Conservation (phyloP, 371 early-diverging fungal species). For the Mucor irregularis region DNA sequence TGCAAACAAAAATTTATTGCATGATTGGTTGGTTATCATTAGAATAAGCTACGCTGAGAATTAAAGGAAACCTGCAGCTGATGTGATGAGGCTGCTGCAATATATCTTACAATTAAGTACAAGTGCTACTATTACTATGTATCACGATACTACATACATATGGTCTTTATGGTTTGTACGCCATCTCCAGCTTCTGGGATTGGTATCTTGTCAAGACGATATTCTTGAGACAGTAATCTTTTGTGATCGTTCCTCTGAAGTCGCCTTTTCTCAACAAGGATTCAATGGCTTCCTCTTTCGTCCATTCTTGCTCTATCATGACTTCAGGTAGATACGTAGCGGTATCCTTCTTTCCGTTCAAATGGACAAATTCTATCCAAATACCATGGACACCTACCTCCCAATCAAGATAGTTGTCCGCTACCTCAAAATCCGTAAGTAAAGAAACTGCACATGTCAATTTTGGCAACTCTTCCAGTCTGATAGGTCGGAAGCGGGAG, state of each 20-base stretch:
- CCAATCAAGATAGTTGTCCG: slow-evolving; percentile 82
- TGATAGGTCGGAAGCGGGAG: slow-evolving; percentile 81
- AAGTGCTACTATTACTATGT: too few species aligned
- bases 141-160: too few species aligned
- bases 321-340: slow-evolving; percentile 95
- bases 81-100: too few species aligned
- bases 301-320: slow-evolving; percentile 75
- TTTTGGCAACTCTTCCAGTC: slow-evolving; percentile 58
- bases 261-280: slow-evolving; percentile 88
- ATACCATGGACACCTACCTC: slow-evolving; percentile 90
- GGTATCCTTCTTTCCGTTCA: slow-evolving; percentile 55
- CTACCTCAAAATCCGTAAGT: slow-evolving; percentile 82
- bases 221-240: slow-evolving; percentile 51
- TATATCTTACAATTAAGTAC: too few species aligned
- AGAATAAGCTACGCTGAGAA: too few species aligned
- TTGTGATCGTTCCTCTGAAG: slow-evolving; percentile 61
- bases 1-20: too few species aligned
- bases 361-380: slow-evolving; percentile 79
- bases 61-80: too few species aligned
- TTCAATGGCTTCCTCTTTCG: slow-evolving; percentile 78
- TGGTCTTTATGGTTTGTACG: neutral
- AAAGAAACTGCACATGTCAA: slow-evolving; percentile 83
- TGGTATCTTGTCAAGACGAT: slow-evolving; percentile 79
- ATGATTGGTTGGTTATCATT: too few species aligned
- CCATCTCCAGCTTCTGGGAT: slow-evolving; percentile 53